These are phyloP conservation scores for Aspergillus sp. DNA, from an alignment of 2,329 filamentous ascomycete species.

Conservation along the genomic window DNA sequence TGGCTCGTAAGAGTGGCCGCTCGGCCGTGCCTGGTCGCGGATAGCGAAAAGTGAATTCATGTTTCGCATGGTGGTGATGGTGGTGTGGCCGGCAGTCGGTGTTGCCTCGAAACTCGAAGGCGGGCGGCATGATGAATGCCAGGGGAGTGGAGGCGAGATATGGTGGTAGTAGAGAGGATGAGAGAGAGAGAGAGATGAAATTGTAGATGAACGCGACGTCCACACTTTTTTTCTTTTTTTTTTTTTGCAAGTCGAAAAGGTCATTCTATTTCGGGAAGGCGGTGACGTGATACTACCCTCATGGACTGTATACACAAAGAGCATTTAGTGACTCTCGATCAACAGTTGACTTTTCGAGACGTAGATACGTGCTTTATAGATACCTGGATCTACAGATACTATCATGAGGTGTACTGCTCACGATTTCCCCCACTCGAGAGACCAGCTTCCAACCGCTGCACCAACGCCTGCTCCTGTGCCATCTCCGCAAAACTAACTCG, in stretches of 20 bases:
- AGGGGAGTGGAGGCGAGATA: neutral
- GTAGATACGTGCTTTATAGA: too few relatives aligned
- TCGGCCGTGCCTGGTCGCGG: conserved; percentile 33
- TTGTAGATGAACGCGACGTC: neutral
- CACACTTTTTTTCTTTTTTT: neutral
- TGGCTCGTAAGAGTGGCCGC: conserved; percentile 34
- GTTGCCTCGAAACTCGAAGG: conserved; percentile 34
- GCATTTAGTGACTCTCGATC: too few relatives aligned
- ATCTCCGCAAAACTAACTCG: conserved; percentile 62
- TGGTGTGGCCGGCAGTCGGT: conserved; percentile 24
- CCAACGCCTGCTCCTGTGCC: conserved; percentile 33
- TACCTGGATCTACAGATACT: neutral
- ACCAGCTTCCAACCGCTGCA: conserved; percentile 24
- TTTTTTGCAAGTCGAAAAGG: neutral
- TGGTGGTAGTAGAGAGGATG: neutral
- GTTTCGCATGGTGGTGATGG: conserved; percentile 16
- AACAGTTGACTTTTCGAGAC: too few relatives aligned
- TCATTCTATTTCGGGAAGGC: conserved; percentile 7
- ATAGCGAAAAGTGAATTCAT: conserved; percentile 42
- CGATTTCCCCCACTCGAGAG: conserved; percentile 4
- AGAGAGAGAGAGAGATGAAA: neutral
- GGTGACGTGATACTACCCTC: conserved; percentile 4
- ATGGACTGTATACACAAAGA: too few relatives aligned
- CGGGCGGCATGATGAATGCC: conserved; percentile 18
- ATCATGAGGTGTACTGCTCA: neutral